These are phyloP conservation scores for Wallacemonas rigidus DNA, from an alignment of 208 protist species.

Conservation along the genomic window DNA sequence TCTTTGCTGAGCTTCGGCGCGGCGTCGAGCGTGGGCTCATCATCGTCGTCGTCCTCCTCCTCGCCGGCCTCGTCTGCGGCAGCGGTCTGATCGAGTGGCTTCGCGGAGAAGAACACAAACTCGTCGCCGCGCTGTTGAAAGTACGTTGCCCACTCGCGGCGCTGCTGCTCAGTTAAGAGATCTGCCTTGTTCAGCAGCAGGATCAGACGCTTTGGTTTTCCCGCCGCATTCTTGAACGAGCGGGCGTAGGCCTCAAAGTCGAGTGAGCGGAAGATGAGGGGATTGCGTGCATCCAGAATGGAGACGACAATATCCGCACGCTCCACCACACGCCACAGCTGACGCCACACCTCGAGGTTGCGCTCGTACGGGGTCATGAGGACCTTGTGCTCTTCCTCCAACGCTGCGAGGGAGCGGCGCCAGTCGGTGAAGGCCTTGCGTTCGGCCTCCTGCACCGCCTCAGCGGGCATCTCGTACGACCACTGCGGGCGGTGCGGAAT, in stretches of 20 bases:
- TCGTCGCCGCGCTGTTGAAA: constrained; percentile 75
- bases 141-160: constrained; percentile 93
- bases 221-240: constrained; percentile 63
- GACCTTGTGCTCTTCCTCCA: constrained; percentile 95
- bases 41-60: constrained; percentile 29
- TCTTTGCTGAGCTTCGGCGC: constrained; percentile 33
- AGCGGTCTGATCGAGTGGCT: constrained; percentile 32
- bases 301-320: constrained; percentile 93
- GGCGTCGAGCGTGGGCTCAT: constrained; percentile 20
- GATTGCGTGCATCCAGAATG: constrained; percentile 97
- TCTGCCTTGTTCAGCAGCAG: constrained; percentile 99
- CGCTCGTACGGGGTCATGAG: constrained; percentile 98
- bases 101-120: constrained; percentile 95
- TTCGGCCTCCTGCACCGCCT: constrained; percentile 73
- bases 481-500: constrained; percentile 86
- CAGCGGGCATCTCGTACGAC: constrained; percentile 70
- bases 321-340: constrained; percentile 99
- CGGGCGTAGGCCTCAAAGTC: constrained; percentile 91
- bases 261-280: constrained; percentile 94
- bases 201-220: constrained; percentile 81
- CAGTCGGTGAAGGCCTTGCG: constrained; percentile 89
- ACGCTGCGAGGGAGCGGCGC: constrained; percentile 76
- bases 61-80: constrained; percentile 37
- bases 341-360: constrained; percentile 99
- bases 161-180: constrained; percentile 94